Evolutionary conservation across 305 asterid species (phyloP), one percentile per base, ranked within the genome.

Genomic region (Fraxinus greggii): DNA sequence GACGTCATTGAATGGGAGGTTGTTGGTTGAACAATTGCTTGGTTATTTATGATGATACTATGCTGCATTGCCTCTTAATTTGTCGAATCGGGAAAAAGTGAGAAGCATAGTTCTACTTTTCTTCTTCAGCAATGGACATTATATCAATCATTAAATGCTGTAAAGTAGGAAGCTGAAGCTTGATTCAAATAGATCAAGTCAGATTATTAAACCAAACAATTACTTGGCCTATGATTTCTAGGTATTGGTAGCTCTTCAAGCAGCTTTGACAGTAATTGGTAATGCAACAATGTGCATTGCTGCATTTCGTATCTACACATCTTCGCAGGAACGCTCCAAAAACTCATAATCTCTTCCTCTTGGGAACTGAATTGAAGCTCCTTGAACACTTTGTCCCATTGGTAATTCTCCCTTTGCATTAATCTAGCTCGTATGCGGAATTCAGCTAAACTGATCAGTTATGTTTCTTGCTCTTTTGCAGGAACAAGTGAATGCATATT

Each of bases 161-260:
- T 9, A 63, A 63, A 23, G 2, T 23, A 63, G 17, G 72, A 63
- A 63, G 32, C 32, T 63, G 29, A 24, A 21, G 32, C 72, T 63
- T 63, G 32, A 21, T 23, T 63, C 13, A 3, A 24, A 63, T 9
- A 7, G 1, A 54, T 63, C 4, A 24, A 63, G 26, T 63, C 72
- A 23, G 72, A 21, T 63, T 59, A 21, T 21, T 61, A 61, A 63
- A 23, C 17, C 72, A 23, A 24, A 63, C 32, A 63, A 29, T 28
- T 67, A 28, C 63, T 19, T 67, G 3, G 28, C 54, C 78, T 28
- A 28, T 73, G 84, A 72, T 76, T 83, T 51, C 65, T 81, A 94
- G 99, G 90, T 90, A 38, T 78, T 93, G 88, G 99, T 94, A 81
- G 98, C 92, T 82, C 88, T 96, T 67, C 99, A 96, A 90, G 99